A percentile compares a stretch with the other conserved stretches of the same genome.
Evolutionary conservation across 257 asterid species (phyloP).

Genomic region (Leptodermis oblonga): DNA sequence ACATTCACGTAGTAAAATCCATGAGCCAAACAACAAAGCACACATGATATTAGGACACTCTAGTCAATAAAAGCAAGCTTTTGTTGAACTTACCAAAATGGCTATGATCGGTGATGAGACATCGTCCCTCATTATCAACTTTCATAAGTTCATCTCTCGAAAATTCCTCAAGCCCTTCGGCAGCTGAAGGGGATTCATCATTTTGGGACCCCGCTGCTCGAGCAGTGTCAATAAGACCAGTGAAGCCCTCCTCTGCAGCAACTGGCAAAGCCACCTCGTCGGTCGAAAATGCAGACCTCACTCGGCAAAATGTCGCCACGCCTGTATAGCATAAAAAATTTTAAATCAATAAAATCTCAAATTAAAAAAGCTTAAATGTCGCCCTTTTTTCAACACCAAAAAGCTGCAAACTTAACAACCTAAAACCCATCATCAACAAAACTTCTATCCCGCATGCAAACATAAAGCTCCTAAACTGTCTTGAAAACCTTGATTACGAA

Average conservation of each 20-base stretch:
- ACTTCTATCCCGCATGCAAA: neutral
- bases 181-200: constrained; percentile 33
- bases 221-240: constrained; percentile 61
- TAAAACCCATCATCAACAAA: neutral
- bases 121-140: constrained; percentile 94
- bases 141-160: constrained; percentile 66
- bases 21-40: neutral
- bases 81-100: constrained; percentile 64
- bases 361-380: neutral
- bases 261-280: constrained; percentile 79
- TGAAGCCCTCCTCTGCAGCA: constrained; percentile 88
- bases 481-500: neutral
- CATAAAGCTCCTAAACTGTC: constrained; percentile 3
- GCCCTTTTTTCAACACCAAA: neutral
- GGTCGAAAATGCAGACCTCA: constrained; percentile 68
- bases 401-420: neutral
- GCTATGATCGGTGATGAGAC: constrained; percentile 81
- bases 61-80: neutral
- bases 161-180: constrained; percentile 57
- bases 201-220: constrained; percentile 39
- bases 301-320: constrained; percentile 94
- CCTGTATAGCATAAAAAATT: constrained; percentile 37
- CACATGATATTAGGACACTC: neutral
- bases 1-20: neutral
- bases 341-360: neutral